Conservation (phyloP, 768 basidiomycete genomes). For the Piloderma croceum region DNA sequence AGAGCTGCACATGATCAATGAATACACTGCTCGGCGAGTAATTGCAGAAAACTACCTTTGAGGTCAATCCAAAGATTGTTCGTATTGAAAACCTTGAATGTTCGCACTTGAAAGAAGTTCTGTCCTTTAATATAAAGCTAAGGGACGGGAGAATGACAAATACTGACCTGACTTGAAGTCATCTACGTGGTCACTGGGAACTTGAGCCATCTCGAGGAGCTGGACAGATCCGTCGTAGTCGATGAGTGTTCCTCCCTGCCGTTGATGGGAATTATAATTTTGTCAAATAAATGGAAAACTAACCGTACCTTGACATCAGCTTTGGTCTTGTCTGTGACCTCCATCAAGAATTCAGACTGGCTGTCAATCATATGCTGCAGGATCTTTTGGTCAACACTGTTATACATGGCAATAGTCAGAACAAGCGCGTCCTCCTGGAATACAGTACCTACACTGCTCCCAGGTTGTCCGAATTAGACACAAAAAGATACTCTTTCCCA, state of each 20-base stretch:
- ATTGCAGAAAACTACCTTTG: conserved; percentile 25
- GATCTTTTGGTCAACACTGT: conserved; percentile 64
- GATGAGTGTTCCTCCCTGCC: conserved; percentile 56
- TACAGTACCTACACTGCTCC: conserved; percentile 48
- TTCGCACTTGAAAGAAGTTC: conserved; percentile 37
- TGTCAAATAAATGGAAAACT: background rate
- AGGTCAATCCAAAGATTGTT: conserved; percentile 61
- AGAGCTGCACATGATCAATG: conserved; percentile 40
- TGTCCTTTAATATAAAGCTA: background rate
- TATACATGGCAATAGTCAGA: conserved; percentile 2
- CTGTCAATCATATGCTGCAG: conserved; percentile 60
- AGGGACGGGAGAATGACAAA: conserved; percentile 1
- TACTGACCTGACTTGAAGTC: conserved; percentile 68
- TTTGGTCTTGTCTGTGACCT: conserved; percentile 80
- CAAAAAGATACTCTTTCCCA: conserved; percentile 75
- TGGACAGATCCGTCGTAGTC: conserved; percentile 63
- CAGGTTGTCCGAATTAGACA: conserved; percentile 74
- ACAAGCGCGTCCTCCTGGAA: background rate
- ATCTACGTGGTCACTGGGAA: conserved; percentile 65
- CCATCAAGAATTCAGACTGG: conserved; percentile 66
- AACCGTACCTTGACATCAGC: conserved; percentile 56
- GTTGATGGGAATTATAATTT: background rate
- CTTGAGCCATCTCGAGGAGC: conserved; percentile 73
- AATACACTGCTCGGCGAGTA: background rate
- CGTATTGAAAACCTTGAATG: conserved; percentile 80